These are phyloP conservation scores for Boletus subparvulus DNA, from an alignment of 768 basidiomycete species.

Conservation along the genomic window DNA sequence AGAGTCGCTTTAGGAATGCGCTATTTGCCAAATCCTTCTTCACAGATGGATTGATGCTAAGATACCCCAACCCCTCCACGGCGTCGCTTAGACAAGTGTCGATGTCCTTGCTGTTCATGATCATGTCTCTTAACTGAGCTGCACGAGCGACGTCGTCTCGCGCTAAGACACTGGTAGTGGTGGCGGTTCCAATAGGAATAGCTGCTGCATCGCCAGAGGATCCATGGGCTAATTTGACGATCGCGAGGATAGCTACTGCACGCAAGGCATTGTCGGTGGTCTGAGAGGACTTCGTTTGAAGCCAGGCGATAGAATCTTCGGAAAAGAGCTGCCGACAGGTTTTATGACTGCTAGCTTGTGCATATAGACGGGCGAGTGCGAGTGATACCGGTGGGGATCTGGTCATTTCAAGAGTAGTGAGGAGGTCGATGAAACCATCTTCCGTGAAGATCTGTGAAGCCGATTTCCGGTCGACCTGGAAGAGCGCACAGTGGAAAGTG, in stretches of 20 bases:
- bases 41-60: conserved; percentile 60
- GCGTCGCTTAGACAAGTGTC: conserved; percentile 54
- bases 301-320: conserved; percentile 60
- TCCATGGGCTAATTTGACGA: conserved; percentile 75
- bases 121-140: conserved; percentile 54
- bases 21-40: conserved; percentile 63
- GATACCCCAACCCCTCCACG: conserved; percentile 84
- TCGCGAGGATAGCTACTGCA: conserved; percentile 66
- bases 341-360: conserved; percentile 76
- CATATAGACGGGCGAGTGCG: conserved; percentile 70
- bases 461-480: conserved; percentile 74
- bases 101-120: conserved; percentile 40
- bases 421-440: conserved; percentile 60
- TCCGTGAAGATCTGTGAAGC: conserved; percentile 64
- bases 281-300: conserved; percentile 56
- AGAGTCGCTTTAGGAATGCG: conserved; percentile 56
- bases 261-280: conserved; percentile 47
- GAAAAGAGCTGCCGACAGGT: conserved; percentile 62
- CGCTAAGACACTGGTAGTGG: conserved; percentile 3
- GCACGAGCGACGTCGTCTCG: conserved; percentile 47
- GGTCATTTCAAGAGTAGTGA: conserved; percentile 66
- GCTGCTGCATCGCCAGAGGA: conserved; percentile 41
- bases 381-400: conserved; percentile 49
- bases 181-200: conserved; percentile 13
- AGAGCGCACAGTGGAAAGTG: conserved; percentile 73